A percentile compares a stretch with the other conserved stretches of the same genome.
phyloP scores from a whole-genome alignment of 2,329 filamentous ascomycete species.

The Fusarium sp. region DNA sequence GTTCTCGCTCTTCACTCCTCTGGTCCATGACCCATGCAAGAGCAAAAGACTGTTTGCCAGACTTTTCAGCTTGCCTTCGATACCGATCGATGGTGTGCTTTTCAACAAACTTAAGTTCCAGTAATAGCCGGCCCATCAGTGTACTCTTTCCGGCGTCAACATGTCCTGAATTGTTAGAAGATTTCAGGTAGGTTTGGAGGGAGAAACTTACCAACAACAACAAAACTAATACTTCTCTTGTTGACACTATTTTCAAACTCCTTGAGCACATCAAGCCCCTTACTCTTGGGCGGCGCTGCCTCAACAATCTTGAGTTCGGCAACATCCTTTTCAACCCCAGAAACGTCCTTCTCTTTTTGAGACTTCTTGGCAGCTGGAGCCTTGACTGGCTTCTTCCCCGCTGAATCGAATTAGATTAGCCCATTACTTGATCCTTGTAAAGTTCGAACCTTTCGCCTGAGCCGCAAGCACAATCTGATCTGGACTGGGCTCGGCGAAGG shows the following conservation, averaged over 20 bases:
- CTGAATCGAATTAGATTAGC: constrained; percentile 65
- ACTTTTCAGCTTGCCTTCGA: constrained; percentile 85
- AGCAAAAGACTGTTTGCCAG: constrained; percentile 95
- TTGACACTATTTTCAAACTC: constrained; percentile 80
- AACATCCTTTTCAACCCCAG: constrained; percentile 41
- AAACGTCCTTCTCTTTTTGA: constrained; percentile 50
- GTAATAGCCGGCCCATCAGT: constrained; percentile 92
- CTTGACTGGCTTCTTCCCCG: constrained; percentile 62
- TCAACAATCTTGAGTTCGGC: constrained; percentile 59
- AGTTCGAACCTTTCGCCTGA: constrained; percentile 86
- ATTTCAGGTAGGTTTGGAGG: background rate
- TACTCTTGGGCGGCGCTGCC: constrained; percentile 70
- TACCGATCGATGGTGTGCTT: constrained; percentile 90
- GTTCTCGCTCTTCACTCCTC: constrained; percentile 85
- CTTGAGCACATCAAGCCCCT: constrained; percentile 85
- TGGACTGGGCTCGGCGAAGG: constrained; percentile 88
- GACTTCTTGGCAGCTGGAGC: constrained; percentile 49
- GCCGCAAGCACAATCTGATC: constrained; percentile 90
- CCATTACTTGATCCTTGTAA: constrained; percentile 60
- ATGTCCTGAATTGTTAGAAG: constrained; percentile 70
- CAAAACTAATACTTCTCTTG: constrained; percentile 89
- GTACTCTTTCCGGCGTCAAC: constrained; percentile 99
- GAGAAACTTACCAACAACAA: constrained; percentile 81
- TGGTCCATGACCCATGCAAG: constrained; percentile 98
- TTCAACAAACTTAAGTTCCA: constrained; percentile 89